Conservation (phyloP, 1,284 basidiomycete genomes). For the Gomphus bonarii region DNA sequence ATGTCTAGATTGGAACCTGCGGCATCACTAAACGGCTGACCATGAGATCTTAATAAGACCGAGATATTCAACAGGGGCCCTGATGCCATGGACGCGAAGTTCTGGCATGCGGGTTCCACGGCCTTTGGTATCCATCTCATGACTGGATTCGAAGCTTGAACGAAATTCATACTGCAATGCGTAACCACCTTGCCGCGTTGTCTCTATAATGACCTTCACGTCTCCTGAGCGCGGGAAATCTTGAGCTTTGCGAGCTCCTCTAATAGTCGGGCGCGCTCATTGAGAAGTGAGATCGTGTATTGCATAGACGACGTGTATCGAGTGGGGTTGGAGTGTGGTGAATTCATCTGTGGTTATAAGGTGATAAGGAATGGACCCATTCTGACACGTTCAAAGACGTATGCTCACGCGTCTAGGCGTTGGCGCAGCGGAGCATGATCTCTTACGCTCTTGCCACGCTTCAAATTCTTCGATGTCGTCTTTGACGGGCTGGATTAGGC, state of each 20-base stretch:
- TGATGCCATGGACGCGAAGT: too few relatives aligned
- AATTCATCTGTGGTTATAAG: too few relatives aligned
- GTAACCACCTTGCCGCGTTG: not conserved
- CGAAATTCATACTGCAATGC: not conserved
- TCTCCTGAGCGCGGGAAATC: not conserved
- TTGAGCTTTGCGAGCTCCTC: conserved; percentile 33
- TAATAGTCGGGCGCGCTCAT: conserved; percentile 38
- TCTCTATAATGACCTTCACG: not conserved
- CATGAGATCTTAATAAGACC: too few relatives aligned
- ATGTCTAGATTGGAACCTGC: too few relatives aligned
- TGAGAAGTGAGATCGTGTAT: conserved; percentile 36
- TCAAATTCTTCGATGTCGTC: conserved; percentile 40
- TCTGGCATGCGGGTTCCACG: too few relatives aligned
- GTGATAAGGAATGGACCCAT: too few relatives aligned
- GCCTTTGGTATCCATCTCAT: not conserved
- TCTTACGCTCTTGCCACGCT: conserved; percentile 12
- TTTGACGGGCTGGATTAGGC: conserved; percentile 42
- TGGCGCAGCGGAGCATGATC: not conserved
- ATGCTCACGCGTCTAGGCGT: not conserved
- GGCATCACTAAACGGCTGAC: too few relatives aligned
- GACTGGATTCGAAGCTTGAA: not conserved
- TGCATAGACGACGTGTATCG: conserved; percentile 29
- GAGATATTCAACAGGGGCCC: too few relatives aligned
- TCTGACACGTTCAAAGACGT: too few relatives aligned
- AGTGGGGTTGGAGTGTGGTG: conserved; percentile 20